Evolutionary conservation across 495 filamentous ascomycete species (phyloP).

Genomic region (Podospora anserina): DNA sequence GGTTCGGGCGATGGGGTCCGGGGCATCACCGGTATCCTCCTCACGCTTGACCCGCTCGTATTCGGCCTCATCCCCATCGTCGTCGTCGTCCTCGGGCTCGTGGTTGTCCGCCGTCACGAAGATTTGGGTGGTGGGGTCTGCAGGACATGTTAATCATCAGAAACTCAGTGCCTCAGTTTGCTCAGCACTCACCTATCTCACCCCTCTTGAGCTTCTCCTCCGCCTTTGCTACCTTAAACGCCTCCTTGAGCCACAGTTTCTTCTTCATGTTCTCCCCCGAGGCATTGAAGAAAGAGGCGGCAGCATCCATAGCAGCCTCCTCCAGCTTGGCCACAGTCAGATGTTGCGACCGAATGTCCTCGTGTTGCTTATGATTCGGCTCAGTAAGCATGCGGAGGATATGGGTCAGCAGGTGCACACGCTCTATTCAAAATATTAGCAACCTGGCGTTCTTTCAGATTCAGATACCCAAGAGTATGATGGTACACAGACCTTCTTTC

Average conservation of each 20-base stretch:
- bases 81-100: slow-evolving; percentile 30
- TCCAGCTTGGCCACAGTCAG: slow-evolving; percentile 48
- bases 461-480: not conserved
- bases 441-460: not conserved
- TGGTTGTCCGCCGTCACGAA: slow-evolving; percentile 40
- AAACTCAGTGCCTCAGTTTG: not conserved
- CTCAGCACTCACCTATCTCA: slow-evolving; percentile 54
- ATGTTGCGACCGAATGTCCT: slow-evolving; percentile 35
- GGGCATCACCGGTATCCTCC: not conserved
- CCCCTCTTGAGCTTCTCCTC: slow-evolving; percentile 60
- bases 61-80: slow-evolving; percentile 36
- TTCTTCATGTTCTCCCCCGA: slow-evolving; percentile 43
- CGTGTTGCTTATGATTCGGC: slow-evolving; percentile 40
- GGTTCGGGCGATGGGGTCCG: not conserved
- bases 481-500: slow-evolving; percentile 58
- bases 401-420: slow-evolving; percentile 58
- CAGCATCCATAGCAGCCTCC: slow-evolving; percentile 42
- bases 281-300: slow-evolving; percentile 44
- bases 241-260: slow-evolving; percentile 54
- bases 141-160: slow-evolving; percentile 11
- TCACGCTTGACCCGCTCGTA: slow-evolving; percentile 17
- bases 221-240: slow-evolving; percentile 62
- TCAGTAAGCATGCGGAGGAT: slow-evolving; percentile 59
- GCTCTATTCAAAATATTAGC: slow-evolving; percentile 43
- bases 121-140: slow-evolving; percentile 41